Percentiles rank a stretch among this genome's conserved stretches.
Evolutionary conservation across 331 rosid species (phyloP).

Genomic region (Prunus yedoensis): DNA sequence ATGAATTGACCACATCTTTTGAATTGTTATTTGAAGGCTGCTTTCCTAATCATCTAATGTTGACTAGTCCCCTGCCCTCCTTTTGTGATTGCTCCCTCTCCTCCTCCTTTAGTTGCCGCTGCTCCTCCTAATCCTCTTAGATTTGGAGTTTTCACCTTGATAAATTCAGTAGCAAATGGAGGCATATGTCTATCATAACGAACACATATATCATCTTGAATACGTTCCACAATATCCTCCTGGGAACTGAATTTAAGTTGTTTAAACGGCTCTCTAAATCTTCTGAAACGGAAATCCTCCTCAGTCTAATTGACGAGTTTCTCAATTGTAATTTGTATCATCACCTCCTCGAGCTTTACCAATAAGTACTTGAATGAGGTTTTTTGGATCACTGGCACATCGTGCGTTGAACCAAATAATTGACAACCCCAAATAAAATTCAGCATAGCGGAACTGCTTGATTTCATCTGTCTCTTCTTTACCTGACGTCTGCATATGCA

Average conservation of each 20-base stretch:
- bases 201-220: no score
- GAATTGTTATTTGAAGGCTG: background rate
- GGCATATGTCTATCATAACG: no score
- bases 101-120: background rate
- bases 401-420: background rate
- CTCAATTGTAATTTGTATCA: background rate
- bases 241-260: background rate
- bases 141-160: background rate
- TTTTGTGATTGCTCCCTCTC: background rate
- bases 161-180: background rate
- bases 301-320: background rate
- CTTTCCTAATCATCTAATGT: background rate
- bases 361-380: background rate
- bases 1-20: no score
- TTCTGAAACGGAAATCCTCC: slow-evolving; percentile 4
- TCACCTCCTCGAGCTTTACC: background rate
- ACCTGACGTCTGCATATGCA: background rate
- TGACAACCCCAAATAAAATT: background rate
- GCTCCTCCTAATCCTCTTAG: background rate
- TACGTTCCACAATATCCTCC: background rate
- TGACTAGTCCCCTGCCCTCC: background rate
- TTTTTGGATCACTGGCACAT: background rate
- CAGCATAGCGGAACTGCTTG: background rate
- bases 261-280: background rate
- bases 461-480: background rate